Evolutionary conservation across 2,329 filamentous ascomycete species (phyloP).

Genomic region (Rutstroemia sydowiana): DNA sequence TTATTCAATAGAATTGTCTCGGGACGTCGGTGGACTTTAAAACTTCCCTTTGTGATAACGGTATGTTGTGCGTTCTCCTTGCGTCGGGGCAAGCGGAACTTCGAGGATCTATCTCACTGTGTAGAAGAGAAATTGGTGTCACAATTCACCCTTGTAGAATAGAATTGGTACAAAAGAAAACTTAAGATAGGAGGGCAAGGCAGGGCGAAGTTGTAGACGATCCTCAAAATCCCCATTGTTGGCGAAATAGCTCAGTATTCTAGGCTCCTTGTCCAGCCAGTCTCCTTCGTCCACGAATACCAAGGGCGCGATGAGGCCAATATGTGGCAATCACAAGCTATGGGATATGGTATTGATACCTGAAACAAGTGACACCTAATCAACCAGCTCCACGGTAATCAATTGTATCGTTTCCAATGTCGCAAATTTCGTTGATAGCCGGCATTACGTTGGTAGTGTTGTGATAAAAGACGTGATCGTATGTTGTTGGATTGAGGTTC

Average conservation of each 20-base stretch:
- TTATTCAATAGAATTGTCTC: not conserved
- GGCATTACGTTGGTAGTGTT: not conserved
- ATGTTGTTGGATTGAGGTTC: not conserved
- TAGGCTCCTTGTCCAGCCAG: conserved; percentile 13
- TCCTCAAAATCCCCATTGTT: conserved; percentile 1
- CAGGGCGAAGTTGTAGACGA: not conserved
- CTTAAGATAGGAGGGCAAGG: not conserved
- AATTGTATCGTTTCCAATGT: not conserved
- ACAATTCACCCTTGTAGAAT: not conserved
- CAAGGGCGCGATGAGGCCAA: conserved; percentile 8
- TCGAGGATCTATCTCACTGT: conserved; percentile 10
- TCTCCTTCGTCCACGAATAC: conserved; percentile 23
- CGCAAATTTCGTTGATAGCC: not conserved
- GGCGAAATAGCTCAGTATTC: conserved; percentile 10
- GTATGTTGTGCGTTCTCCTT: conserved; percentile 21
- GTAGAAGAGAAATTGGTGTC: not conserved
- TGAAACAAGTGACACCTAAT: conserved; percentile 13
- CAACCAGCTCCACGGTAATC: conserved; percentile 9
- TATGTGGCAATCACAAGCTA: conserved; percentile 16
- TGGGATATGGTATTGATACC: conserved; percentile 5
- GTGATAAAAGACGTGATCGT: not conserved
- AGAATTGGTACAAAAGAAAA: not conserved
- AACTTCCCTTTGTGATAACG: conserved; percentile 10
- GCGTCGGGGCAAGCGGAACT: conserved; percentile 20
- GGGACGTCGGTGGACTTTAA: not conserved